phyloP scores from a whole-genome alignment of 2,329 filamentous ascomycete genomes.

The Aspergillus nomiae region DNA sequence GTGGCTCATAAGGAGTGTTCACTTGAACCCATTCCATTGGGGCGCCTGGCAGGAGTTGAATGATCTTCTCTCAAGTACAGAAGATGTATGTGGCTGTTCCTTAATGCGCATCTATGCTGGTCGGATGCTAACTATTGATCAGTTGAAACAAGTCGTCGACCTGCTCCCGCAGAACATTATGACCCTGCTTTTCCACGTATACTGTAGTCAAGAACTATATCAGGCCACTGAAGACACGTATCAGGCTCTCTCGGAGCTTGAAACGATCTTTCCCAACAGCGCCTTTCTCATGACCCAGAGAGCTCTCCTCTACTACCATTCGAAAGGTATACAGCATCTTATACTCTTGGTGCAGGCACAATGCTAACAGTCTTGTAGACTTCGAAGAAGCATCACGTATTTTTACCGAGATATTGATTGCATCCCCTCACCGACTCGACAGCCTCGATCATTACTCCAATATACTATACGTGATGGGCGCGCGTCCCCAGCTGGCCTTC shows the following conservation, averaged over 20 bases:
- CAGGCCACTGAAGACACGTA: constrained; percentile 77
- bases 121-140: constrained; percentile 21
- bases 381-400: constrained; percentile 65
- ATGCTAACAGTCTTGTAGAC: constrained; percentile 42
- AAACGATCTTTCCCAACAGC: constrained; percentile 81
- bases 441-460: constrained; percentile 96
- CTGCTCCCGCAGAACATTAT: constrained; percentile 87
- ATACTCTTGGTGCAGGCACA: neutral
- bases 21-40: constrained; percentile 94
- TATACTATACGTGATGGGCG: constrained; percentile 89
- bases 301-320: constrained; percentile 85
- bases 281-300: constrained; percentile 89
- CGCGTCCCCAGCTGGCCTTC: constrained; percentile 86
- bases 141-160: constrained; percentile 72
- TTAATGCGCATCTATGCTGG: neutral
- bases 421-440: constrained; percentile 72
- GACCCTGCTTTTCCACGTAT: constrained; percentile 89
- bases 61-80: constrained; percentile 72
- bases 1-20: constrained; percentile 85
- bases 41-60: constrained; percentile 94
- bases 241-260: constrained; percentile 72
- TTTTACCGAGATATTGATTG: constrained; percentile 68
- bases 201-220: constrained; percentile 89
- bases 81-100: constrained; percentile 66
- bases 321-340: constrained; percentile 57